phyloP scores from a whole-genome alignment of 306 rosid genomes.

The Ormosia semicastrata region DNA sequence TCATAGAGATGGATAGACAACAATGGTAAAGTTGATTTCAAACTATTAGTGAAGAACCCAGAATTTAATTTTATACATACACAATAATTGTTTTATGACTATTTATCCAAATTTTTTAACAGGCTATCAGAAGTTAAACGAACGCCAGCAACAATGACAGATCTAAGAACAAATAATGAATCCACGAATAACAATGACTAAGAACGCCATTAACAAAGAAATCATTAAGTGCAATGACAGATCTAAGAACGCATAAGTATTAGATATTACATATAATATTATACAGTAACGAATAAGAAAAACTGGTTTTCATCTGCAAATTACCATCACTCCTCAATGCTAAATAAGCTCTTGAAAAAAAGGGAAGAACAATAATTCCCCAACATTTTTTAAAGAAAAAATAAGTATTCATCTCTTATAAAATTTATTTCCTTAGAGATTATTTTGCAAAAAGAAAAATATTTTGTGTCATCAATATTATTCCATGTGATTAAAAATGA shows the following conservation, averaged over 20 bases:
- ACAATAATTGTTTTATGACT: neutral
- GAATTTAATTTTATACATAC: neutral
- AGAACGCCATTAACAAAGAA: too few relatives aligned
- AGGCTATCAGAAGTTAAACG: neutral
- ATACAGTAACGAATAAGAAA: neutral
- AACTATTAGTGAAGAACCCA: neutral
- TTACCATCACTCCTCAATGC: neutral
- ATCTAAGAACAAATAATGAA: neutral
- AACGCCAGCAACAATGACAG: neutral
- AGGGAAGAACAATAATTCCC: too few relatives aligned
- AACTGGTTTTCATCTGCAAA: conserved; percentile 16
- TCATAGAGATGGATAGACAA: neutral
- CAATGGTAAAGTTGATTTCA: neutral
- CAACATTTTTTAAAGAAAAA: too few relatives aligned
- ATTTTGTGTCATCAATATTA: too few relatives aligned
- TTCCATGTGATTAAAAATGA: too few relatives aligned
- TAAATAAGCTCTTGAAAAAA: neutral
- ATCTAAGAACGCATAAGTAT: neutral
- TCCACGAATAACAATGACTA: too few relatives aligned
- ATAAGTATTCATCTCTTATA: too few relatives aligned
- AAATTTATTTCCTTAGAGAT: too few relatives aligned
- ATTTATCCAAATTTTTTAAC: neutral
- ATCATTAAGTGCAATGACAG: too few relatives aligned
- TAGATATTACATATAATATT: neutral
- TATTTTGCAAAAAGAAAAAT: too few relatives aligned